Base-by-base conservation (phyloP, 176 grass and related monocot genomes). In the Phoenix roebelenii region DNA sequence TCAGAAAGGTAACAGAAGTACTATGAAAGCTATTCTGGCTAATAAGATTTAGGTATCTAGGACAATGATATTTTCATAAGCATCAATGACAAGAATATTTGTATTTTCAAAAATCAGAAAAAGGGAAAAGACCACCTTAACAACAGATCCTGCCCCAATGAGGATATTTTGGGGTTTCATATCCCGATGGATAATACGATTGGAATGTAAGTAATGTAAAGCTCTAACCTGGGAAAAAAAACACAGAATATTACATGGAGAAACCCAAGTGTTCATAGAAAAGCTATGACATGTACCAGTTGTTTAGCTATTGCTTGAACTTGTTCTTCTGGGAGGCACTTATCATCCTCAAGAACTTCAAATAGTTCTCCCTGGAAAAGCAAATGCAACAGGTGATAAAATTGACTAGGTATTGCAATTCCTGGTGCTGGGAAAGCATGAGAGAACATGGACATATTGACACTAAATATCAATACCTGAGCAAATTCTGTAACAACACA, bases 151-250 rank as follows among this genome's bases (percentile, higher is more conserved):
- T 72, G 89, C 82, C 23, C 93, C 87, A 19, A 92, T 97, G 77
- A 91, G 87, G 39, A 97, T 97, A 69, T 97, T 97, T 76, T 97
- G 84, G 49, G 93, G 93, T 76, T 97, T 97, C 93, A 97, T 97
- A 77, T 92, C 93, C 32, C 87, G 76, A 67, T 97, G 93, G 50
- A 97, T 92, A 53, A 97, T 97, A 15, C 87, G 70, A 77, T 91
- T 91, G 19, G 92, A 88, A 58, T 97, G 92, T 75, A 97, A 91
- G 77, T 91, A 97, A 67, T 91, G 64, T 54, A 91, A 65, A 18
- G 87, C 87, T 83, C 91, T 97, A 20, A 91, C 92, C 92, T 91
- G 58, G 49, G 82, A 80, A 2, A 66, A 55, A 39, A 25, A 54
- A 28, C 0, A 44, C 2, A 2, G 0, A 26, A 0, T 59, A 16